Conservation (phyloP, 345 rosid species). For the Eucalyptus marginata region DNA sequence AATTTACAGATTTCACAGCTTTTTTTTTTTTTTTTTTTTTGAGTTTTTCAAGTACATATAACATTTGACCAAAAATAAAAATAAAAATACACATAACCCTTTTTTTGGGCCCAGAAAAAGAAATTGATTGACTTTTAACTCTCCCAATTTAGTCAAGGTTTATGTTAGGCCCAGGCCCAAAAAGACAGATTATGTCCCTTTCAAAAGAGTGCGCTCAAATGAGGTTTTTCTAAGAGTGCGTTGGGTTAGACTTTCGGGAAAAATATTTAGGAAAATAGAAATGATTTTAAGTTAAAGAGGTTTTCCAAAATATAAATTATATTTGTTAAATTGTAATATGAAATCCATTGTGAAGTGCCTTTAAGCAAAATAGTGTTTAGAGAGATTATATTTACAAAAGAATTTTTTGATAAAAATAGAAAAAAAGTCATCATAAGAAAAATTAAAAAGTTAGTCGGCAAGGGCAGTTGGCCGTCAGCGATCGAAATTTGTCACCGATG, state of each 20-base stretch:
- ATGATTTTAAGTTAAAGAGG: fast-evolving
- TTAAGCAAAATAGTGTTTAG: no score
- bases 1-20: not conserved
- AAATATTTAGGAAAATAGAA: fast-evolving
- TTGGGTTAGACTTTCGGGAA: fast-evolving
- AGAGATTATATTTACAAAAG: no score
- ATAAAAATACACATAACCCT: not conserved
- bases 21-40: not conserved
- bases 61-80: not conserved
- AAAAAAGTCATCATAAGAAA: no score
- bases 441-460: fast-evolving
- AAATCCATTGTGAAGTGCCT: no score
- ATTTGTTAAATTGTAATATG: no score
- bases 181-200: not conserved
- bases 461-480: fast-evolving
- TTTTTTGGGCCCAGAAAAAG: not conserved
- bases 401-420: no score
- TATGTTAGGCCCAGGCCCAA: not conserved
- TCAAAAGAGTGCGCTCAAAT: not conserved
- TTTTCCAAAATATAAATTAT: no score
- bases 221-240: not conserved
- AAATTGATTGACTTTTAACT: not conserved
- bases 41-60: not conserved
- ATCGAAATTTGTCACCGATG: fast-evolving
- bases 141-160: not conserved